Base-by-base conservation (phyloP, 2,329 filamentous ascomycete species). In the Paecilomyces sp. region DNA sequence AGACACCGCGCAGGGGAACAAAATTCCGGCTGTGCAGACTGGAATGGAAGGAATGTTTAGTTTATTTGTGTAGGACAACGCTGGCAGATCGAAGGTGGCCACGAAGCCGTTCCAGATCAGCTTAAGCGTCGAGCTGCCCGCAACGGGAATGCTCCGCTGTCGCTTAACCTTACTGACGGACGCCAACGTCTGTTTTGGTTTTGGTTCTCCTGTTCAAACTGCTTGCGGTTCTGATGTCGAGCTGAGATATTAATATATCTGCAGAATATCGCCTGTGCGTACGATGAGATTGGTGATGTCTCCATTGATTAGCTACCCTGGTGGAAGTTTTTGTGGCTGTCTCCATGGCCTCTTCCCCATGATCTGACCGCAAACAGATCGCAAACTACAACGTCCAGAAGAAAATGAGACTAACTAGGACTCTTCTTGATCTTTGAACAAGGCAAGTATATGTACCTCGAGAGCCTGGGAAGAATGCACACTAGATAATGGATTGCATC, bases 91-190 rank as follows among this genome's bases (percentile, higher is more conserved):
- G 28, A 24, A 58, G 57, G 54, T 58, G 51, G 53, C 57, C 57
- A 55, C 51, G 57, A 25, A 58, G 22, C 30, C 24, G 57, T 58
- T 58, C 57, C 57, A 58, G 57, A 47, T 47, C 41, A 53, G 51
- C 51, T 53, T 30, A 53, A 53, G 24, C 41, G 41, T 47, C 41
- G n/a, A 47, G 36, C 36, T 28, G 28, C 57, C 57, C 57, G 50
- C 57, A 33, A 54, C 31, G 33, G 33, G 41, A 47, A 47, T 47
- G 41, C 41, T 47, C 36, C 36, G 36, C 36, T 8, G 36, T 47
- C 36, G 36, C 36, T 47, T 47, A 47, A 47, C 41, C n/a, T 47
- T 22, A 47, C n/a, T 47, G n/a, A 47, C 41, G 41, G 41, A 15
- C n/a, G 41, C 9, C 15, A 47, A 47, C 15, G 8, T 47, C 41